Evolutionary conservation across 306 rosid genomes (phyloP), one percentile per base, ranked within the genome.

Genomic region (Fagus sylvatica): DNA sequence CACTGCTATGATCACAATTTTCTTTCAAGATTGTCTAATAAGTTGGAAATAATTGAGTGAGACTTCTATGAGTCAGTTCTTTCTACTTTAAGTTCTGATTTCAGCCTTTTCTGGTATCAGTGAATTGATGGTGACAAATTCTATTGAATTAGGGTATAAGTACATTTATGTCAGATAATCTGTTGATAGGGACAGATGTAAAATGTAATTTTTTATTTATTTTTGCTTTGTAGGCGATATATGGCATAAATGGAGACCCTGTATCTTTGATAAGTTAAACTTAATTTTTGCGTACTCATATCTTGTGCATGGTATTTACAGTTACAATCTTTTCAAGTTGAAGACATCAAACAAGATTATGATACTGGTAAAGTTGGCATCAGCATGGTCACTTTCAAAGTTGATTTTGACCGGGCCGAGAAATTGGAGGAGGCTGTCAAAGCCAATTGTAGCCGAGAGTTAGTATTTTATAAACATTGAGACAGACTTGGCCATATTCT

Each of bases 391-490:
- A 87, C 85, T 43, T 94, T 92, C 78, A 86, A 77, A 87, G 98
- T 89, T 76, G 98, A 90, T 83, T 92, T 89, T 84, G 97, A 92
- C 82, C 53, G 76, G 76, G 96, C 78, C 66, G 95, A 89, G 81
- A 92, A 89, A 80, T 82, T 90, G 89, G 97, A 94, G 88, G 98
- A 89, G 72, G 90, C 95, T 40, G 72, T 94, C 74, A 94, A 89
- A 89, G 69, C 85, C 78, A 83, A 90, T 76, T 90, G 93, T 79
- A 88, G 97, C 86, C 87, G 97, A 75, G 89, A 90, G 1, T 82
- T 94, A 76, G 78, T 80, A 71, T 90, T 92, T 80, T 88, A 83
- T 55, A 92, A 87, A 72, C 73, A 42, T n/a, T 88, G 90, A 91
- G 76, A 8, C 65, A 49, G 73, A 70, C 81, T 64, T 57, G n/a